phyloP scores from a whole-genome alignment of 2,329 filamentous ascomycete genomes.

The Trichoderma koningii region DNA sequence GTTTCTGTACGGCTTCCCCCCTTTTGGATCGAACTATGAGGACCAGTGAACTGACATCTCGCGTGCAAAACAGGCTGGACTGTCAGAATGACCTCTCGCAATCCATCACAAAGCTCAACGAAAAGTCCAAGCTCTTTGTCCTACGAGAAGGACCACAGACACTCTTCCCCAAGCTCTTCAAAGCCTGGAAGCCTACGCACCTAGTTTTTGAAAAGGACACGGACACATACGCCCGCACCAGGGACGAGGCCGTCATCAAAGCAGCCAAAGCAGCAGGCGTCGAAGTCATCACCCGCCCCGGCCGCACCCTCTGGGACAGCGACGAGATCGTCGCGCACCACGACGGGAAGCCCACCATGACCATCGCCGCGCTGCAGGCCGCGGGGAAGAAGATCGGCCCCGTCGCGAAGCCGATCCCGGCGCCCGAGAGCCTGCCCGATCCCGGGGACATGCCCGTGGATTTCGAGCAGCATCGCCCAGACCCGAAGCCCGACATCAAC shows the following conservation, averaged over 20 bases:
- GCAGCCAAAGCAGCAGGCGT: conserved; percentile 68
- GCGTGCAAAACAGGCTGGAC: conserved; percentile 55
- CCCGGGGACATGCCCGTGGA: conserved; percentile 63
- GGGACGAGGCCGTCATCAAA: conserved; percentile 61
- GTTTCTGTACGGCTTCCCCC: conserved; percentile 54
- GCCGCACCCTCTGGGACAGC: conserved; percentile 73
- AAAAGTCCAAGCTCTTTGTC: conserved; percentile 70
- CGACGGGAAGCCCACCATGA: conserved; percentile 73
- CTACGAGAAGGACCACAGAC: conserved; percentile 72
- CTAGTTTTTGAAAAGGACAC: conserved; percentile 79
- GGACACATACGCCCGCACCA: conserved; percentile 67
- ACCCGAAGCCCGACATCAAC: conserved; percentile 61
- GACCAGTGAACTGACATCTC: not conserved
- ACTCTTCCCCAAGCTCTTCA: conserved; percentile 70
- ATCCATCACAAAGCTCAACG: conserved; percentile 68
- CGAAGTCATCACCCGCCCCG: conserved; percentile 63
- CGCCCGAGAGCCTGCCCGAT: conserved; percentile 62
- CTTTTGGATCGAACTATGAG: not conserved
- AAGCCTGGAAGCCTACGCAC: conserved; percentile 72
- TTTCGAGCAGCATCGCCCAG: conserved; percentile 58
- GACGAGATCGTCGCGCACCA: conserved; percentile 68
- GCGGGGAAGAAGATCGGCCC: conserved; percentile 64
- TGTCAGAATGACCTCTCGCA: conserved; percentile 70
- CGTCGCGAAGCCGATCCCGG: conserved; percentile 61
- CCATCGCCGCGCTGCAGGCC: conserved; percentile 65